Evolutionary conservation across 148 eudicot species (phyloP).

Genomic region (Tetragonia tetragonoides): DNA sequence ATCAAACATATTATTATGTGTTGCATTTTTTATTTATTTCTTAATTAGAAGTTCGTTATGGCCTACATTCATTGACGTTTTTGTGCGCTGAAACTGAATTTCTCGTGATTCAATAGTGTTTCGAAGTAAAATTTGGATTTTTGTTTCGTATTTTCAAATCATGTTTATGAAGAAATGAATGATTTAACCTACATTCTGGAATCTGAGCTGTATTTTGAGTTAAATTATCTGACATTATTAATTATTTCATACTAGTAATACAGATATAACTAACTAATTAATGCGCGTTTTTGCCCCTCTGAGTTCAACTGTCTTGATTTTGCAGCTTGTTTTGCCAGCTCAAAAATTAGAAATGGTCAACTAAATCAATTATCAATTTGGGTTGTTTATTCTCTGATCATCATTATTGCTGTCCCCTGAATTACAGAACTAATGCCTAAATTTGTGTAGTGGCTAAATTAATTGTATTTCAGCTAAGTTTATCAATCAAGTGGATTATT

Average conservation of each 20-base stretch:
- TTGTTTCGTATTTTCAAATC: neutral
- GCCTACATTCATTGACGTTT: too few relatives aligned
- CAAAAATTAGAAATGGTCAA: neutral
- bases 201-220: conserved; percentile 1
- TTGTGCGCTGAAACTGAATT: neutral
- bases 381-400: neutral
- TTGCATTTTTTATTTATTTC: neutral
- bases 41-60: too few relatives aligned
- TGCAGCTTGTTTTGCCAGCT: neutral
- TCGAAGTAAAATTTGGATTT: too few relatives aligned
- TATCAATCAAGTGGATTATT: neutral
- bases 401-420: too few relatives aligned
- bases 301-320: neutral
- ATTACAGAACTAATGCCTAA: neutral
- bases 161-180: neutral
- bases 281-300: neutral
- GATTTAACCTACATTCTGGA: neutral
- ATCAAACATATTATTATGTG: neutral
- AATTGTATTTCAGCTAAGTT: neutral
- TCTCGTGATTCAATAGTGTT: neutral
- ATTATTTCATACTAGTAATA: too few relatives aligned
- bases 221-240: neutral
- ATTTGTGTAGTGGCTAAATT: neutral
- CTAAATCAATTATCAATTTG: neutral
- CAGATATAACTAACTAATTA: neutral